Evolutionary conservation across 2,329 filamentous ascomycete genomes (phyloP).

Genomic region (Claviceps paspali): DNA sequence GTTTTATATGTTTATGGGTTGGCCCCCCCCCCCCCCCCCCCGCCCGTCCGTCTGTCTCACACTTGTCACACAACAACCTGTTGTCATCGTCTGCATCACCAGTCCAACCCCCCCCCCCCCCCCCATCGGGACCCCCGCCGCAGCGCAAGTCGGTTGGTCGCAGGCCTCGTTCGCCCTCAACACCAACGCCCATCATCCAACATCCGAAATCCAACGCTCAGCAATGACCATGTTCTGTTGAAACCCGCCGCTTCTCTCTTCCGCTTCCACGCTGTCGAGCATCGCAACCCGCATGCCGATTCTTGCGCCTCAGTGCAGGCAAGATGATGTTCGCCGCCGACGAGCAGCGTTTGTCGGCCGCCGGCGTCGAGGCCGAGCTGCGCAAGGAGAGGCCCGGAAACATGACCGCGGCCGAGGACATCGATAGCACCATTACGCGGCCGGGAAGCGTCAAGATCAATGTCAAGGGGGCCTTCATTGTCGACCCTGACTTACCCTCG

Average conservation of each 20-base stretch:
- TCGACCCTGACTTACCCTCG: constrained; percentile 60
- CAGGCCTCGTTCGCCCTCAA: too few relatives aligned
- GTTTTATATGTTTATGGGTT: too few relatives aligned
- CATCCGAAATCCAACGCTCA: not conserved
- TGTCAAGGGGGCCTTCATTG: constrained; percentile 90
- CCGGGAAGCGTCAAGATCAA: constrained; percentile 80
- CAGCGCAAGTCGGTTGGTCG: not conserved
- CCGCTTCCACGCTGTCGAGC: not conserved
- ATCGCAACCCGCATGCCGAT: too few relatives aligned
- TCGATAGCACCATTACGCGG: constrained; percentile 44
- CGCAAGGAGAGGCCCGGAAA: constrained; percentile 10
- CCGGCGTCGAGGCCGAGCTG: not conserved
- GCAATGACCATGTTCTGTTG: constrained; percentile 2
- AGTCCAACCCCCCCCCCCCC: too few relatives aligned
- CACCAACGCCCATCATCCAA: not conserved
- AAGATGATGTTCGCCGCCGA: constrained; percentile 8
- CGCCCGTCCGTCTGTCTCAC: too few relatives aligned
- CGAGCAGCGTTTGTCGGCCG: constrained; percentile 2
- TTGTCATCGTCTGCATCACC: too few relatives aligned
- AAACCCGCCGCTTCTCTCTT: not conserved
- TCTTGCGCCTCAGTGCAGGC: constrained; percentile 1
- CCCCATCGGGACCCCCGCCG: too few relatives aligned
- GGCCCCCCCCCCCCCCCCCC: too few relatives aligned
- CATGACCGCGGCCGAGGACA: constrained; percentile 35
- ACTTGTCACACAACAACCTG: too few relatives aligned